These are phyloP conservation scores for Nematocida ausubeli DNA, from an alignment of 371 early-diverging fungal genomes.

Conservation along the genomic window DNA sequence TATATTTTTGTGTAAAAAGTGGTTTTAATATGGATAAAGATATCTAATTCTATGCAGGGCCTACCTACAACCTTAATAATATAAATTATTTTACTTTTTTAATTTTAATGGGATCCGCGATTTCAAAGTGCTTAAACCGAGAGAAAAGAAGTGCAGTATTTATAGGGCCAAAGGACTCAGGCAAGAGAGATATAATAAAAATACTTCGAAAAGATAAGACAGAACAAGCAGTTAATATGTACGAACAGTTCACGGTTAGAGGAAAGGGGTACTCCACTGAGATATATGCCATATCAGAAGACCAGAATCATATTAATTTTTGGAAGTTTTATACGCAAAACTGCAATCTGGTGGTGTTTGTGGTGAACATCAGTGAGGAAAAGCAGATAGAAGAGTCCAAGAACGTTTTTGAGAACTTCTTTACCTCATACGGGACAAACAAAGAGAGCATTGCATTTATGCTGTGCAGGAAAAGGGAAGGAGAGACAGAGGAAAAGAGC, in stretches of 20 bases:
- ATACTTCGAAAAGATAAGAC: constrained; percentile 19
- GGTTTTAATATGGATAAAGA: no score
- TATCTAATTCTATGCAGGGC: not conserved
- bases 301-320: constrained; percentile 44
- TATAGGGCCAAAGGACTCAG: constrained; percentile 37
- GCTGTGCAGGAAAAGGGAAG: not conserved
- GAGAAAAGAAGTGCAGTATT: constrained; percentile 50
- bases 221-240: not conserved
- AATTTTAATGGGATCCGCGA: constrained; percentile 35
- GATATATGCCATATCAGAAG: constrained; percentile 42
- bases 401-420: constrained; percentile 36
- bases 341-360: constrained; percentile 40
- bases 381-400: constrained; percentile 2
- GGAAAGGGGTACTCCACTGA: constrained; percentile 43
- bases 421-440: constrained; percentile 55
- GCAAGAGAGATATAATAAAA: constrained; percentile 31
- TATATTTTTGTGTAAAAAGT: no score
- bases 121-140: constrained; percentile 48
- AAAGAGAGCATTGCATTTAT: constrained; percentile 46
- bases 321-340: constrained; percentile 54
- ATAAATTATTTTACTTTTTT: constrained; percentile 33
- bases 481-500: not conserved
- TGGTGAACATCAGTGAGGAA: constrained; percentile 20
- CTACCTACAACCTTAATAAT: not conserved
- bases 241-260: constrained; percentile 17